phyloP scores from a whole-genome alignment of 768 basidiomycete species.

The Psilocybe sp. region DNA sequence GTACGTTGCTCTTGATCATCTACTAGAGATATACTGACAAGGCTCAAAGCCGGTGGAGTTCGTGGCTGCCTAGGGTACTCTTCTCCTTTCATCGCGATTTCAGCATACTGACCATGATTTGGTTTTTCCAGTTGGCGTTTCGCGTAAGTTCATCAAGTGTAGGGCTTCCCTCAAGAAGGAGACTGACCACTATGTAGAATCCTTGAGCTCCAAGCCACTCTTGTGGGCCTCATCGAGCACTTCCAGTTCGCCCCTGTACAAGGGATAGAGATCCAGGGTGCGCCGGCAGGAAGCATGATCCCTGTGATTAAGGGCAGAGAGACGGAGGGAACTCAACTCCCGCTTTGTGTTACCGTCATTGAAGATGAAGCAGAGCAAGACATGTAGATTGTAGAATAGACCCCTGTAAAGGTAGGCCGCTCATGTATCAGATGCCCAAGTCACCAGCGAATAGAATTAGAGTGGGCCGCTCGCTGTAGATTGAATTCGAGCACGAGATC shows the following conservation, averaged over 20 bases:
- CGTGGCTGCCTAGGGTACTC: conserved; percentile 6
- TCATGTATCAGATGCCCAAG: too few species aligned
- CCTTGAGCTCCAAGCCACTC: conserved; percentile 5
- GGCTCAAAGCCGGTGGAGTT: conserved; percentile 3
- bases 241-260: conserved; percentile 4
- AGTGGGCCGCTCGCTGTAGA: too few species aligned
- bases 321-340: conserved; percentile 6
- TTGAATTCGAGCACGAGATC: too few species aligned
- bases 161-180: neutral
- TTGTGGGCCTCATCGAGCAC: conserved; percentile 1
- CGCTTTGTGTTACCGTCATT: neutral
- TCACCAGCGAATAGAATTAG: too few species aligned
- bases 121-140: neutral
- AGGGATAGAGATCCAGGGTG: conserved; percentile 6
- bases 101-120: neutral
- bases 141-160: neutral
- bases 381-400: too few species aligned
- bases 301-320: conserved; percentile 4
- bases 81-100: neutral
- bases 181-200: neutral
- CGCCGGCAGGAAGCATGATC: conserved; percentile 7
- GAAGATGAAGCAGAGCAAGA: neutral
- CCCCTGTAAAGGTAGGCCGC: too few species aligned
- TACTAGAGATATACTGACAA: neutral
- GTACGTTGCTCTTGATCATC: neutral